These are phyloP conservation scores for Beauveria sp. DNA, from an alignment of 2,329 filamentous ascomycete species.

Conservation along the genomic window DNA sequence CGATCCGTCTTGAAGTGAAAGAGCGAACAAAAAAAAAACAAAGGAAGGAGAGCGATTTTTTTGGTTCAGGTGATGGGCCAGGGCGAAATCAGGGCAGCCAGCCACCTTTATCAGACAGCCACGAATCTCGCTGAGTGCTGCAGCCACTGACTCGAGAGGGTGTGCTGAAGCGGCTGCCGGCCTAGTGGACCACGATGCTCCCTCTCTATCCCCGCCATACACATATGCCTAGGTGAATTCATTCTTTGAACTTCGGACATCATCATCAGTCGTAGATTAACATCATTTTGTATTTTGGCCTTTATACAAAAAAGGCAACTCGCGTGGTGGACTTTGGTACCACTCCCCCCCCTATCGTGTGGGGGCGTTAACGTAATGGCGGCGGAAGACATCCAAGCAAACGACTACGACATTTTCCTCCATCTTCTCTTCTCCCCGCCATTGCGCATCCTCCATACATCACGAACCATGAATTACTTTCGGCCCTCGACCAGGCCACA, in stretches of 20 bases:
- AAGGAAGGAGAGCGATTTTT: too few species aligned
- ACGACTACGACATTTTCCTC: not conserved
- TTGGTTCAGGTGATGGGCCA: too few species aligned
- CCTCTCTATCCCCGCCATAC: too few species aligned
- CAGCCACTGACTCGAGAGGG: too few species aligned
- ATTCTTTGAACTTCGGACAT: not conserved
- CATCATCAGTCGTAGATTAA: not conserved
- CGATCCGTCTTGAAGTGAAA: too few species aligned
- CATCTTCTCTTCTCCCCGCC: not conserved
- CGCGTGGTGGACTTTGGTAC: not conserved
- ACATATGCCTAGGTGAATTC: not conserved
- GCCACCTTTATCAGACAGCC: too few species aligned
- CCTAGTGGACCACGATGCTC: too few species aligned
- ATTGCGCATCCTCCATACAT: not conserved
- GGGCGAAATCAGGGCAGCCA: too few species aligned
- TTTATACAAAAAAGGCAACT: not conserved
- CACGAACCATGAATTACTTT: slow-evolving; percentile 18
- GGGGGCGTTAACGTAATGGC: not conserved
- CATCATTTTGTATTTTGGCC: not conserved
- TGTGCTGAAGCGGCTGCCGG: too few species aligned
- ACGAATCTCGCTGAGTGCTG: too few species aligned
- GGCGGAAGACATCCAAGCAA: not conserved
- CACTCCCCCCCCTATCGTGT: not conserved
- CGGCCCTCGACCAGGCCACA: slow-evolving; percentile 17
- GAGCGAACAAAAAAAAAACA: too few species aligned